phyloP scores from a whole-genome alignment of 129 eudicot genomes.

The Kitagawia praeruptora region DNA sequence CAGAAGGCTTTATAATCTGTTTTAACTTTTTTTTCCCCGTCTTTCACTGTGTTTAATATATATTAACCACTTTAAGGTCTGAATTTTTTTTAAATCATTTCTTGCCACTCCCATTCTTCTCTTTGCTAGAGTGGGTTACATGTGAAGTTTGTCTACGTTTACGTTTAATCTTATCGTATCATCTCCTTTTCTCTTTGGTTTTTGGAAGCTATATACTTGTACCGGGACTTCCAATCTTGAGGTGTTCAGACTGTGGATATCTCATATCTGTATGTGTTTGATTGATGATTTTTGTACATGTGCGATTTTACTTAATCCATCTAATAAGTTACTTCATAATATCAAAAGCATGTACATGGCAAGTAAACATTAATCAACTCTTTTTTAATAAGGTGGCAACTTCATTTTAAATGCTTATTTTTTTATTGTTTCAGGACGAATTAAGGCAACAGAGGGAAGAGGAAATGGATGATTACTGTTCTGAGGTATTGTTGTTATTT shows the following conservation, averaged over 20 bases:
- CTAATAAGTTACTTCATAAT: background rate
- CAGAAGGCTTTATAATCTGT: background rate
- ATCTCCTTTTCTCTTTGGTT: background rate
- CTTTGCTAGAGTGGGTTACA: background rate
- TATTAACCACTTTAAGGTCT: background rate
- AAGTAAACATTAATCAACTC: background rate
- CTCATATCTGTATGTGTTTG: background rate
- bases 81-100: background rate
- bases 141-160: background rate
- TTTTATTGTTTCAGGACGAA: conserved; percentile 53
- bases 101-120: background rate
- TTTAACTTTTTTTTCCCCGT: background rate
- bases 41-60: background rate
- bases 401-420: background rate
- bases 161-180: background rate
- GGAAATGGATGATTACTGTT: conserved; percentile 92
- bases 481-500: conserved; percentile 51
- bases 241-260: background rate
- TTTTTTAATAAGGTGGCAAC: background rate
- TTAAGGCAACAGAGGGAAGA: conserved; percentile 86
- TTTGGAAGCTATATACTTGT: background rate
- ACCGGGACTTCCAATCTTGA: background rate
- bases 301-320: background rate
- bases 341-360: background rate
- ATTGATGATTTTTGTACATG: background rate